Evolutionary conservation across 2,329 filamentous ascomycete species (phyloP).

Genomic region (Ceratocystis lukuohia): DNA sequence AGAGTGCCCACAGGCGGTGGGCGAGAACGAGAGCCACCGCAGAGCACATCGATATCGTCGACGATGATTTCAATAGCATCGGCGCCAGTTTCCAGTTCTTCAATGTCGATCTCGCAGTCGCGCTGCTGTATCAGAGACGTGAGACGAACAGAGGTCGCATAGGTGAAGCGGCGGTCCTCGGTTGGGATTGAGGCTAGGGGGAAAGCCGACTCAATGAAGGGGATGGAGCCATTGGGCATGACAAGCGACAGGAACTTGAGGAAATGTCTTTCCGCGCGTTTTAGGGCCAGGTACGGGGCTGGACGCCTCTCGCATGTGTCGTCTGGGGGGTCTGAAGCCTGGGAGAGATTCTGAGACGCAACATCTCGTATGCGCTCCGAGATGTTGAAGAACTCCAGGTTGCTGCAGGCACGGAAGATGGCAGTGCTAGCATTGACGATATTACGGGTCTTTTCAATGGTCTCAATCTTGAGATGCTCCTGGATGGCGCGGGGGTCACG

Average conservation of each 20-base stretch:
- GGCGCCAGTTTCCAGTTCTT: slow-evolving; percentile 50
- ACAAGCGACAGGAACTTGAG: slow-evolving; percentile 53
- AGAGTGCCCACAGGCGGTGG: slow-evolving; percentile 17
- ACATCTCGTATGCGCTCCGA: slow-evolving; percentile 38
- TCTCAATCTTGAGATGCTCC: slow-evolving; percentile 44
- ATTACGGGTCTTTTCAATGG: slow-evolving; percentile 42
- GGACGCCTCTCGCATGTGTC: slow-evolving; percentile 28
- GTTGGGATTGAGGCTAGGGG: slow-evolving; percentile 49
- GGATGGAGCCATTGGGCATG: slow-evolving; percentile 40
- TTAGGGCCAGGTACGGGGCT: slow-evolving; percentile 52
- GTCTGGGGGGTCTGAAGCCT: slow-evolving; percentile 15
- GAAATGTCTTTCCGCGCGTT: slow-evolving; percentile 55
- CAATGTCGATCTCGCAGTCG: slow-evolving; percentile 39
- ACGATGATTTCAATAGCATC: slow-evolving; percentile 54
- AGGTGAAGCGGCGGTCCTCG: slow-evolving; percentile 50
- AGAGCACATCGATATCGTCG: slow-evolving; percentile 16
- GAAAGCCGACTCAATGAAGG: slow-evolving; percentile 49
- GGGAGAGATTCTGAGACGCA: slow-evolving; percentile 13
- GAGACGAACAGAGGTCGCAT: slow-evolving; percentile 49
- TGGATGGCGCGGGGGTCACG: slow-evolving; percentile 53
- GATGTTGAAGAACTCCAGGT: slow-evolving; percentile 65
- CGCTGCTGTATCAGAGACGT: slow-evolving; percentile 38
- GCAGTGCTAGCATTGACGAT: slow-evolving; percentile 44
- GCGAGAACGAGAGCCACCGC: slow-evolving; percentile 12
- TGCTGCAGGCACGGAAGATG: slow-evolving; percentile 53